phyloP scores from a whole-genome alignment of 1,284 basidiomycete species.

The Ganoderma lingzhi region DNA sequence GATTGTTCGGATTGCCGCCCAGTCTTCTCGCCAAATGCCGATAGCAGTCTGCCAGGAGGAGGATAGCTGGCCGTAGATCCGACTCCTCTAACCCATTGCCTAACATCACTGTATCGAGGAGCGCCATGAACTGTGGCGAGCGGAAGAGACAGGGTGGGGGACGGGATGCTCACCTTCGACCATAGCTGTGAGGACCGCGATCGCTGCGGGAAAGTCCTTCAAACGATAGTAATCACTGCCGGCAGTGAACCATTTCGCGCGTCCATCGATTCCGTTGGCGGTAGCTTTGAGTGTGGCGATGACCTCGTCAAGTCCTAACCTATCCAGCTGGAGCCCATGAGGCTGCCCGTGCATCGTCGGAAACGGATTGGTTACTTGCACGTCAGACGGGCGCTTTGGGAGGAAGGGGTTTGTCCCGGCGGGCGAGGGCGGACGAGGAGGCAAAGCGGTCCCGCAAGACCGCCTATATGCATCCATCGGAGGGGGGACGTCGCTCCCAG shows the following conservation, averaged over 20 bases:
- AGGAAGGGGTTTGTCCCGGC: background rate
- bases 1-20: slow-evolving; percentile 16
- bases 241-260: slow-evolving; percentile 63
- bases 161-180: slow-evolving; percentile 50
- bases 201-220: slow-evolving; percentile 54
- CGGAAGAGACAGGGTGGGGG: too few relatives aligned
- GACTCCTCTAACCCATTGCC: slow-evolving; percentile 44
- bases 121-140: background rate
- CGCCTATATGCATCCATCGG: background rate
- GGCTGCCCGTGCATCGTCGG: slow-evolving; percentile 19
- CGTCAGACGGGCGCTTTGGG: background rate
- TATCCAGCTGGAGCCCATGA: slow-evolving; percentile 47
- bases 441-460: background rate
- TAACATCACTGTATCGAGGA: slow-evolving; percentile 45
- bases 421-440: background rate
- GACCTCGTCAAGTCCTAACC: slow-evolving; percentile 51
- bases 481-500: background rate
- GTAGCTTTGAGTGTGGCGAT: slow-evolving; percentile 54
- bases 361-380: slow-evolving; percentile 1
- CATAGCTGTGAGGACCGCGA: slow-evolving; percentile 54
- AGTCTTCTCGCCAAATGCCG: slow-evolving; percentile 49
- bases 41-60: slow-evolving; percentile 63
- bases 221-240: slow-evolving; percentile 58
- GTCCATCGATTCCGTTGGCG: slow-evolving; percentile 44
- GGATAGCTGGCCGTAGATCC: slow-evolving; percentile 56